Base-by-base conservation (phyloP, 257 asterid genomes). In the Forsythia viridissima region DNA sequence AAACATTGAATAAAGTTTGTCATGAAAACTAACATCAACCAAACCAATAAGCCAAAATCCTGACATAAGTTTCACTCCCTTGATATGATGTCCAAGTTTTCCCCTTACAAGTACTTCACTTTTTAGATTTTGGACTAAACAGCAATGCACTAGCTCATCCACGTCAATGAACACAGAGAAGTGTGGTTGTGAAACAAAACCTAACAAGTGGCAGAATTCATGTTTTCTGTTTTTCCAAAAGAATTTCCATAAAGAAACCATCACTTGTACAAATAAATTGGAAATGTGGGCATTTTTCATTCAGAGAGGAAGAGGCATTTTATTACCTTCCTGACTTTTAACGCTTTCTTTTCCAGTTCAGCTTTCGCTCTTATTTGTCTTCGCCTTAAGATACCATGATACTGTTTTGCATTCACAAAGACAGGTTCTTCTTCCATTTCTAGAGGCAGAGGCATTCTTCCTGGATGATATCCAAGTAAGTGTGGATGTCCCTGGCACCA, bases 381-480 rank as follows among this genome's bases (percentile, higher is more conserved):
- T 82, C 96, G 89, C 86, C 97, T 89, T 77, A 92, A 78, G 79
- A 92, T 92, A 52, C 94, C 96, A 75, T 88, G 92, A 73, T 92
- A 92, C 78, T 92, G 97, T 82, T 92, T 92, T 38, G 97, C 94
- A 80, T 91, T 91, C 83, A 92, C 96, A 70, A 84, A 92, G 65
- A 92, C 94, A 67, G 97, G 97, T 76, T 89, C 97, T 80, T 91
- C 97, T 85, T 92, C 94, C 96, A 91, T 91, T 75, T 86, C 91
- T 77, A 89, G 87, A 78, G 91, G 96, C 88, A 92, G 84, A 63
- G 94, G 93, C 96, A 92, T 89, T 86, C 96, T 87, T 65, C 86
- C 85, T 67, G 88, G 90, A 78, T 88, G 91, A 79, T 86, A 79
- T 76, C 95, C 93, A 63, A 87, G 78, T 81, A 89, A 75, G 80